Evolutionary conservation across 257 asterid species (phyloP).

Genomic region (Jacaranda mimosifolia): DNA sequence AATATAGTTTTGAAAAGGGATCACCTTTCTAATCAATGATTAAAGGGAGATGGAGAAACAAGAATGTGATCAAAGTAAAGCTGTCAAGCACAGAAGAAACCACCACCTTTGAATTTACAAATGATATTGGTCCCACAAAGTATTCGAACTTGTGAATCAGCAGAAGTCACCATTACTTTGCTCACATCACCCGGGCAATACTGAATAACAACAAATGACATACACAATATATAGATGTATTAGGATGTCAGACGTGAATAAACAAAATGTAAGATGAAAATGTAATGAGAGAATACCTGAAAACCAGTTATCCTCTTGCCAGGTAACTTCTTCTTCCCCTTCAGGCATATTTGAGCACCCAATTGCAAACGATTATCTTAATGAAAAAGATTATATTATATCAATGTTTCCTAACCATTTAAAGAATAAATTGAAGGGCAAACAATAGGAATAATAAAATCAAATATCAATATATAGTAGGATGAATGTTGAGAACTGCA

Average conservation of each 20-base stretch:
- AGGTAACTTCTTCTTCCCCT: slow-evolving; percentile 62
- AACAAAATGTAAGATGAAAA: not conserved
- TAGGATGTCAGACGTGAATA: not conserved
- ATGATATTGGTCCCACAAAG: slow-evolving; percentile 59
- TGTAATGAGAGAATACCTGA: slow-evolving; percentile 51
- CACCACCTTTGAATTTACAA: slow-evolving; percentile 68
- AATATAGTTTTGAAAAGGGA: not conserved
- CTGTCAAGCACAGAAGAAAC: slow-evolving; percentile 42
- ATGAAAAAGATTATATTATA: not conserved
- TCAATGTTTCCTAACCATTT: slow-evolving; percentile 33
- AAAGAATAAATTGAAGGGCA: not conserved
- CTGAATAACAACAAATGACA: slow-evolving; percentile 40
- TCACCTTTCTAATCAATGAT: not conserved
- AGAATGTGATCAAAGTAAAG: not conserved
- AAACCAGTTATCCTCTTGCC: slow-evolving; percentile 79
- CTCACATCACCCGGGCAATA: slow-evolving; percentile 67
- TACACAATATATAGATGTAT: not conserved
- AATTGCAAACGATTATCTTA: slow-evolving; percentile 64
- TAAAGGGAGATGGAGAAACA: not conserved
- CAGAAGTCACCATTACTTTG: slow-evolving; percentile 76
- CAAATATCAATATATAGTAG: not conserved
- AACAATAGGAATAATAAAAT: not conserved
- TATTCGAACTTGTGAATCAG: slow-evolving; percentile 72
- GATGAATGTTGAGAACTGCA: not conserved
- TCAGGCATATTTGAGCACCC: slow-evolving; percentile 58